phyloP scores from a whole-genome alignment of 768 basidiomycete species.

The Mycena indigotica region DNA sequence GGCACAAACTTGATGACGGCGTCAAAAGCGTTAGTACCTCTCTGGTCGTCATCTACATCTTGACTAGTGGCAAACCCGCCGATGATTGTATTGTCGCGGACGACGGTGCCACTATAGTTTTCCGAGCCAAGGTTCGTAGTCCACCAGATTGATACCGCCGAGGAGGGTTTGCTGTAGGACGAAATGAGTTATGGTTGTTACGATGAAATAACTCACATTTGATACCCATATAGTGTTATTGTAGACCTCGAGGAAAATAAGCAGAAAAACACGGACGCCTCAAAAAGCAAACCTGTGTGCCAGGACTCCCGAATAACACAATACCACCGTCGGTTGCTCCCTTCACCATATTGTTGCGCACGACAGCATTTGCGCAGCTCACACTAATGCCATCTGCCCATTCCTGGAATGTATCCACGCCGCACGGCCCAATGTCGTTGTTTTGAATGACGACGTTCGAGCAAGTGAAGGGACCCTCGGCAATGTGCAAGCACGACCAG shows the following conservation, averaged over 20 bases:
- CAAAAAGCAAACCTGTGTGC: slow-evolving; percentile 65
- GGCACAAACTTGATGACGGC: slow-evolving; percentile 69
- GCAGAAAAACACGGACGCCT: no score
- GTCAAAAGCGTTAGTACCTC: slow-evolving; percentile 56
- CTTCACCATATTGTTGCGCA: slow-evolving; percentile 70
- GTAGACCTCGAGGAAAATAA: no score
- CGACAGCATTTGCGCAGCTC: slow-evolving; percentile 60
- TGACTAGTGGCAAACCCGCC: slow-evolving; percentile 67
- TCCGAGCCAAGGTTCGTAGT: no score
- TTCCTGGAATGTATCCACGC: slow-evolving; percentile 60
- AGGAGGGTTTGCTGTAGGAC: no score
- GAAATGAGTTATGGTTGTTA: no score
- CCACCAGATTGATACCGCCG: no score
- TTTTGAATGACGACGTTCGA: slow-evolving; percentile 69
- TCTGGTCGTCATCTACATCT: no score
- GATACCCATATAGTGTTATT: no score
- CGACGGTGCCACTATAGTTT: no score
- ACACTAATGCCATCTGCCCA: slow-evolving; percentile 87
- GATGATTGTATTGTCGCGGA: slow-evolving; percentile 64
- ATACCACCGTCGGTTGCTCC: slow-evolving; percentile 81
- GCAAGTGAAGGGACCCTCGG: slow-evolving; percentile 69
- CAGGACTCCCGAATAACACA: slow-evolving; percentile 74
- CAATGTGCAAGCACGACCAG: slow-evolving; percentile 83
- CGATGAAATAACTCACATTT: no score
- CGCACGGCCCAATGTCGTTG: slow-evolving; percentile 84